Base-by-base conservation (phyloP, 108 stramenopile species). In the Pseudonitzschia pungens region DNA sequence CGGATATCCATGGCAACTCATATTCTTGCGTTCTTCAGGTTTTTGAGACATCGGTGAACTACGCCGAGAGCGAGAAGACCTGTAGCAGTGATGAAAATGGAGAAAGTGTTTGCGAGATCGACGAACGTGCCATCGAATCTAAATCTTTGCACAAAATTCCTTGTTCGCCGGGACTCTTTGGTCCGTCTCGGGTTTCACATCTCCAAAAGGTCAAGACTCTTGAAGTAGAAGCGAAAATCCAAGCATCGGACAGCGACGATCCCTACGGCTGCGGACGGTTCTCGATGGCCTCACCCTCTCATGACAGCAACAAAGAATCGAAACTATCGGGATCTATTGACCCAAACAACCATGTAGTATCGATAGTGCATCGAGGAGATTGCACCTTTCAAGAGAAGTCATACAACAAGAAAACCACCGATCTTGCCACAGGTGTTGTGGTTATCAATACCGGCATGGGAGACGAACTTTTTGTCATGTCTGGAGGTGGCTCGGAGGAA, bases 381-480 rank as follows among this genome's bases (percentile, higher is more conserved):
- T 93, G 92, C 71, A 88, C 70, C 15, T 93, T 93, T 42, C 53
- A 85, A 45, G 71, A 71, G 15, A 93, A 93, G 68, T 71, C 80
- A 16, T 41, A 45, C 14, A 87, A 88, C 60, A 77, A 88, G 59
- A 83, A 71, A 31, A 51, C 65, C 44, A 3, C 63, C 29, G 36
- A 60, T 43, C 42, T 70, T 58, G 81, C 86, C 18, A 68, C 69
- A 28, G 90, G 77, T 22, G 75, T 91, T 20, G 83, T 93, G 55
- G 83, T 93, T 9, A 71, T 93, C 29, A 90, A 90, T 67, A 79
- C 66, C 26, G 68, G 74, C 21, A 75, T 81, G 2, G 66, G 45
- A 8, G 59, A 81, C 55, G 92, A 93, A 15, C 69, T 93, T 28
- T 93, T 93, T 77, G 74, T 88, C 14, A 93, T 93, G 92, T 86